A percentile compares a stretch with the other conserved stretches of the same genome.
Evolutionary conservation across 208 protist species (phyloP).

Genomic region (Crithidia bombi): DNA sequence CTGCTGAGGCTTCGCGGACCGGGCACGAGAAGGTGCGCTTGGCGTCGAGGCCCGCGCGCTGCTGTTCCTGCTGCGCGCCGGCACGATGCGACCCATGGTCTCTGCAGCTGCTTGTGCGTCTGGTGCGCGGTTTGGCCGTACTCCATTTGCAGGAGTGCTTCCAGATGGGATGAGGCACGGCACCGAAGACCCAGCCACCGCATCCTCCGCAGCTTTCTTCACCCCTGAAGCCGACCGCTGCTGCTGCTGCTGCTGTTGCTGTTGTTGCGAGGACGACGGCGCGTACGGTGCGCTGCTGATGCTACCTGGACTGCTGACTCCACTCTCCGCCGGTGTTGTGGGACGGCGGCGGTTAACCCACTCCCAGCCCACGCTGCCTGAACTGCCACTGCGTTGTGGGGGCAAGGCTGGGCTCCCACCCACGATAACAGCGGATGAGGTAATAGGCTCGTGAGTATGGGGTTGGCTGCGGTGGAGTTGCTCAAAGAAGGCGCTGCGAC

Average conservation of each 20-base stretch:
- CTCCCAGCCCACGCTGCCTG: conserved; percentile 6
- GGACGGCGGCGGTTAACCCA: not conserved
- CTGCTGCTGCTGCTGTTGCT: not conserved
- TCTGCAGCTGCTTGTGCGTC: not conserved
- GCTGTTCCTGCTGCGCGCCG: not conserved
- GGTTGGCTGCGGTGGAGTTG: conserved; percentile 6
- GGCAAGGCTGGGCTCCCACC: not conserved
- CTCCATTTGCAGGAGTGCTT: not conserved
- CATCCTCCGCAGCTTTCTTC: not conserved
- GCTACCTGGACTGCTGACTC: not conserved
- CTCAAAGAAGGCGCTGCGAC: conserved; percentile 27
- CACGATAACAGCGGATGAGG: not conserved
- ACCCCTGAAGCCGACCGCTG: not conserved
- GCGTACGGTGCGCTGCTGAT: not conserved
- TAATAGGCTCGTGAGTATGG: not conserved
- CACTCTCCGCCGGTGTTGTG: conserved; percentile 8
- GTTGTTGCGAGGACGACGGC: not conserved
- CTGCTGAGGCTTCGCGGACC: not conserved
- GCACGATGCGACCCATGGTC: too few species aligned
- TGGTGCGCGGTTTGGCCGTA: not conserved
- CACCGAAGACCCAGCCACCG: not conserved
- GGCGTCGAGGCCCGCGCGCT: not conserved
- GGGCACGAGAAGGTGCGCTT: not conserved
- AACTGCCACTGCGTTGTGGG: not conserved
- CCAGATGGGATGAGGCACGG: conserved; percentile 4